Evolutionary conservation across 257 asterid species (phyloP).

Genomic region (Nicotiana benthamiana): DNA sequence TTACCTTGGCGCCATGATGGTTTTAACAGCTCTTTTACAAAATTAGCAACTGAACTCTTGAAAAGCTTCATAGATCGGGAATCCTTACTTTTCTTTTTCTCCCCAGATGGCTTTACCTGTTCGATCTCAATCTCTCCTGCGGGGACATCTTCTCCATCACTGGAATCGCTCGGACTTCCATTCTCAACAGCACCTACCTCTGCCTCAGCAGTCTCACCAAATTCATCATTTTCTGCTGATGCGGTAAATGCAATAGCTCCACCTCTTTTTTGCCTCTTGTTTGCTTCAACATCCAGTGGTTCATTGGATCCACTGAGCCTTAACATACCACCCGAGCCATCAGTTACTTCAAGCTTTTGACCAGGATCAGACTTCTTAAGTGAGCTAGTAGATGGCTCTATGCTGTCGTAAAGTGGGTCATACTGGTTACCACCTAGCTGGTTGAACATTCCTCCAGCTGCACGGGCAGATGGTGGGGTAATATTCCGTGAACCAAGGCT

Average conservation of each 20-base stretch:
- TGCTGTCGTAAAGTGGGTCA: slow-evolving; percentile 85
- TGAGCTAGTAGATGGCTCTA: slow-evolving; percentile 60
- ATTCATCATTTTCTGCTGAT: slow-evolving; percentile 56
- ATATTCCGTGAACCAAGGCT: slow-evolving; percentile 30
- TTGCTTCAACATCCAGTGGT: slow-evolving; percentile 35
- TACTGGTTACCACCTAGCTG: slow-evolving; percentile 53
- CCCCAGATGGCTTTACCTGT: slow-evolving; percentile 57
- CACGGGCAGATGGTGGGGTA: slow-evolving; percentile 31
- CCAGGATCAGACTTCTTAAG: slow-evolving; percentile 30
- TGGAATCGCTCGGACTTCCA: slow-evolving; percentile 55
- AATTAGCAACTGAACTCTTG: slow-evolving; percentile 67
- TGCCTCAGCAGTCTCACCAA: slow-evolving; percentile 82
- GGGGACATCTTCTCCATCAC: slow-evolving; percentile 36
- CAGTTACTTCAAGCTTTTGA: slow-evolving; percentile 39
- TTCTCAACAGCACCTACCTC: slow-evolving; percentile 67
- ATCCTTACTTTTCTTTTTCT: slow-evolving; percentile 56
- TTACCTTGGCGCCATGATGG: slow-evolving; percentile 99
- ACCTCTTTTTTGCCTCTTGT: slow-evolving; percentile 32
- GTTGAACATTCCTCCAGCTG: slow-evolving; percentile 24
- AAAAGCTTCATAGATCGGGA: slow-evolving; percentile 62
- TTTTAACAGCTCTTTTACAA: slow-evolving; percentile 88
- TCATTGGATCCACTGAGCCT: slow-evolving; percentile 41
- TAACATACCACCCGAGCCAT: slow-evolving; percentile 46
- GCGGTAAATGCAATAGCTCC: slow-evolving; percentile 29
- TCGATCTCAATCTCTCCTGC: slow-evolving; percentile 66